A percentile compares a stretch with the other conserved stretches of the same genome.
phyloP scores from a whole-genome alignment of 169 alveolate species.

The Amoebophrya sp. region DNA sequence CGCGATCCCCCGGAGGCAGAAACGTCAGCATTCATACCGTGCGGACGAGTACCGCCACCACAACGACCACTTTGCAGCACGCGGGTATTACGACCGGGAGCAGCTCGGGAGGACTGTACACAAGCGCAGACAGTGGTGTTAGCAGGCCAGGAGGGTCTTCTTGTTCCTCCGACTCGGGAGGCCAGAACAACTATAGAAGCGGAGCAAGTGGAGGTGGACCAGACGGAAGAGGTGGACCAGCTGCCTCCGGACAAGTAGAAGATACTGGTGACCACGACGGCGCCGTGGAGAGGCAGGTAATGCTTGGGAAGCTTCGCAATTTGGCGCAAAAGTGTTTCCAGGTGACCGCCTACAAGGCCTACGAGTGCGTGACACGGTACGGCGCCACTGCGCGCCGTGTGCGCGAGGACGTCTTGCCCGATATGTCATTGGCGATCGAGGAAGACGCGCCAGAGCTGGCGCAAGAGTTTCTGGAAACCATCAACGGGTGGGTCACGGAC shows the following conservation, averaged over 20 bases:
- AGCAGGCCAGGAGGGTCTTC: background rate
- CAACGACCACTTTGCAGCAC: too few relatives aligned
- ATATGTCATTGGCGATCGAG: background rate
- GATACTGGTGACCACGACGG: background rate
- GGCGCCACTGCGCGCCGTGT: constrained; percentile 11
- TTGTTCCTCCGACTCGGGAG: background rate
- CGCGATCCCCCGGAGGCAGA: too few relatives aligned
- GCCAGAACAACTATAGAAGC: too few relatives aligned
- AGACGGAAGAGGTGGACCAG: too few relatives aligned
- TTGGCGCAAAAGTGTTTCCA: background rate
- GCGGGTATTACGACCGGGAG: too few relatives aligned
- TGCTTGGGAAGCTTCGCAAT: background rate
- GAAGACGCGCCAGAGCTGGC: constrained; percentile 20
- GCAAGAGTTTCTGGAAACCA: background rate
- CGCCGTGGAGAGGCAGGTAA: background rate
- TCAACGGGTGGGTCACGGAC: background rate
- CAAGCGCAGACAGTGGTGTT: background rate
- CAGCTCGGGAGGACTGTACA: too few relatives aligned
- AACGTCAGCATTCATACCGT: too few relatives aligned
- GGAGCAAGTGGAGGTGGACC: too few relatives aligned
- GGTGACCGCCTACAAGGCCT: background rate
- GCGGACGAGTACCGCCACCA: too few relatives aligned
- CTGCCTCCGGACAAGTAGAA: too few relatives aligned
- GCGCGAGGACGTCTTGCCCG: constrained; percentile 11
- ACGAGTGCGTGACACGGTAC: background rate